Conservation (phyloP, 1,284 basidiomycete genomes). For the Boletus semigastroideus region DNA sequence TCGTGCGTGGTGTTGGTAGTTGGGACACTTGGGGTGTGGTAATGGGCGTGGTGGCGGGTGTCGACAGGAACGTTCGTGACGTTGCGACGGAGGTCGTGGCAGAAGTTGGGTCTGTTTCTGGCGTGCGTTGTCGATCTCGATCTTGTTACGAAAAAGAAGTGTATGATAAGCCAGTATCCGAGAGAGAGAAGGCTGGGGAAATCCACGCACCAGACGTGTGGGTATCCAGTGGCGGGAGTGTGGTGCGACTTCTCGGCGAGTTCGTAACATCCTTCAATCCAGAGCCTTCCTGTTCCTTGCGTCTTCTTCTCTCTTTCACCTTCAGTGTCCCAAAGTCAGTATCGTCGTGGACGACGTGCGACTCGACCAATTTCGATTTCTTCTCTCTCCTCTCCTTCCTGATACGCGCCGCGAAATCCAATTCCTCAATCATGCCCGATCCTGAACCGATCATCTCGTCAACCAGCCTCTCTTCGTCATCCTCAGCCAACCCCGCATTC, state of each 20-base stretch:
- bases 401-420: conserved; percentile 24
- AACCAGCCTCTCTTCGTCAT: conserved; percentile 50
- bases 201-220: conserved; percentile 34
- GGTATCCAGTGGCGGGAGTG: conserved; percentile 39
- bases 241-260: conserved; percentile 40
- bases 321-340: conserved; percentile 30
- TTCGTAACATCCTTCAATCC: conserved; percentile 67
- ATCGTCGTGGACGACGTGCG: conserved; percentile 31
- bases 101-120: conserved; percentile 39
- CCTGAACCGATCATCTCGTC: conserved; percentile 23
- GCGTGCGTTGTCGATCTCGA: conserved; percentile 40
- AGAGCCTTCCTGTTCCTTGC: conserved; percentile 38
- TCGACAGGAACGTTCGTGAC: conserved; percentile 41
- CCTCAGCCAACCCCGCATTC: conserved; percentile 54
- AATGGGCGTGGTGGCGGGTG: conserved; percentile 43
- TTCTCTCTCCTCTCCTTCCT: conserved; percentile 42
- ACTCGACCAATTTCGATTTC: conserved; percentile 37
- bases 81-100: conserved; percentile 36
- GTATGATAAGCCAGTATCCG: conserved; percentile 10
- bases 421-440: conserved; percentile 15
- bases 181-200: neutral
- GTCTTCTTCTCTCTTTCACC: conserved; percentile 42
- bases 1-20: conserved; percentile 45
- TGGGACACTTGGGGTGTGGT: conserved; percentile 34
- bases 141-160: conserved; percentile 29